phyloP scores from a whole-genome alignment of 2,329 filamentous ascomycete species.

The Karstenula rhodostoma region DNA sequence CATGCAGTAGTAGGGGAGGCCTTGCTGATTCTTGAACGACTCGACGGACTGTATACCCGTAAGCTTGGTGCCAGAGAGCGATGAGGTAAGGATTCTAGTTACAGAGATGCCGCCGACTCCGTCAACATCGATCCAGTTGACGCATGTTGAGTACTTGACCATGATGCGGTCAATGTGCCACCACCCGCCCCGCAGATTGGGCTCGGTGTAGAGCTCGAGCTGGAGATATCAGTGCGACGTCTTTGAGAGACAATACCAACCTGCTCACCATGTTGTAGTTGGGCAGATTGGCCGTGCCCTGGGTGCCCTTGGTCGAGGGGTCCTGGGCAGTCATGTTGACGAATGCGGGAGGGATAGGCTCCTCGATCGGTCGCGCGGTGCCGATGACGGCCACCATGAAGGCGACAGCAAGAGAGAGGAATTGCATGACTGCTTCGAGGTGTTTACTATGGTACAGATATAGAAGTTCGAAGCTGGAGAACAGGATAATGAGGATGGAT shows the following conservation, averaged over 20 bases:
- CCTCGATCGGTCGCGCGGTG: neutral
- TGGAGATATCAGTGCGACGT: neutral
- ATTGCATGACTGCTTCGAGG: neutral
- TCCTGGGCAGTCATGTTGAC: neutral
- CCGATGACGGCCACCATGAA: neutral
- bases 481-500: neutral
- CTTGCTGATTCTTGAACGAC: neutral
- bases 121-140: neutral
- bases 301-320: neutral
- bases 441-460: neutral
- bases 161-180: neutral
- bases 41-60: neutral
- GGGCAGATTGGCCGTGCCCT: no score
- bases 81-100: neutral
- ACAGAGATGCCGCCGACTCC: neutral
- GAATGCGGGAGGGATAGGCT: neutral
- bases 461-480: neutral
- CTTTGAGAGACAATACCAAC: no score
- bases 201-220: neutral
- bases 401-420: neutral
- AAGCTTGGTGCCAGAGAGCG: neutral
- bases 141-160: neutral
- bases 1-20: neutral
- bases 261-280: neutral
- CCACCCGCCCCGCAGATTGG: neutral